Evolutionary conservation across 2,329 filamentous ascomycete genomes (phyloP), one percentile per base, ranked within the genome.

Genomic region (Aureobasidium sp.): DNA sequence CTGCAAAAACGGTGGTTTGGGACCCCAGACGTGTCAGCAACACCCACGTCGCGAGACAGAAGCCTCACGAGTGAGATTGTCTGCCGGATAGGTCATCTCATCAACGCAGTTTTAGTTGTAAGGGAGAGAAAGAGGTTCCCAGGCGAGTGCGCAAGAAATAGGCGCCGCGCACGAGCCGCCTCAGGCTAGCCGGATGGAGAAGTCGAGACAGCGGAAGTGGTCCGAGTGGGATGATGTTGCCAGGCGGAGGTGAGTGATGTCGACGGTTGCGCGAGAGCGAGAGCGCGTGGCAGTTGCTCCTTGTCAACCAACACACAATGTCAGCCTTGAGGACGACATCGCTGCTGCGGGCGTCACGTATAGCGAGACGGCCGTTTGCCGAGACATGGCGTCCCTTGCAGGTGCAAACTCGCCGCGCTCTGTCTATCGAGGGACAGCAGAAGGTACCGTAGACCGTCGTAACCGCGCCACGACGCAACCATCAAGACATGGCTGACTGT

Each of bases 41-140:
- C 76, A 74, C 76, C 76, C 77, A 74, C 75, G 65, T 73, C 71
- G 61, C 65, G 57, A 33, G 54, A 55, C 63, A 62, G 54, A 64
- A 63, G 65, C 61, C 74, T 74, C 75, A 76, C 81, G 76, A 81
- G 79, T 67, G 67, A 68, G 64, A 46, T 63, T 64, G 68, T 72
- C 76, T 80, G 78, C 71, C 74, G 71, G 74, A 76, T 71, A 80
- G 81, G 81, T 83, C 81, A 78, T 78, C 85, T 88, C 87, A 82
- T 91, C 87, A 87, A 79, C 73, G 83, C 85, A 86, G 85, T 82
- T 83, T 84, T 90, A 90, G 86, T 90, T 89, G 84, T 81, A 74
- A 74, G 72, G 75, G 79, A 81, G 75, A 78, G 74, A 66, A 68
- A 72, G 64, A 69, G 58, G 58, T 37, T 29, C 11, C 51, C 51